Percentiles rank a stretch among this genome's conserved stretches.
Evolutionary conservation across 2,329 filamentous ascomycete genomes (phyloP).

Genomic region (Botrytis cinerea): DNA sequence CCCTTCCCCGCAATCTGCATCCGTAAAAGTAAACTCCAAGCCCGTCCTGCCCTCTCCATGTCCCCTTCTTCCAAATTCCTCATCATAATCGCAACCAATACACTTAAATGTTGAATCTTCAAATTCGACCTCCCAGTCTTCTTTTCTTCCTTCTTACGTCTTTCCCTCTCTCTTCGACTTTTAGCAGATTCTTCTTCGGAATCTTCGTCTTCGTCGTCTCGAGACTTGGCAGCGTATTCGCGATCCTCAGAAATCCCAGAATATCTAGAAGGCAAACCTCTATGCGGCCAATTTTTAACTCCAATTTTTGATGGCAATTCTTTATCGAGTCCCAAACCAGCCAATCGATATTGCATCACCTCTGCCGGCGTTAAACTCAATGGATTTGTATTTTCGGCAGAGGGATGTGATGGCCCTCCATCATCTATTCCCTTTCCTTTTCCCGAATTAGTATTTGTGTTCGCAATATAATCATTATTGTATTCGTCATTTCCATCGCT

Average conservation of each 20-base stretch:
- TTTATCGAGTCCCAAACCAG: slow-evolving; percentile 54
- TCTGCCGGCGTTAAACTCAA: slow-evolving; percentile 55
- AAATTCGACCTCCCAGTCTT: slow-evolving; percentile 37
- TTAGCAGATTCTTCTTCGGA: slow-evolving; percentile 28
- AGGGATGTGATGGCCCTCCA: not conserved
- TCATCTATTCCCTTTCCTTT: not conserved
- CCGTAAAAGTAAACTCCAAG: slow-evolving; percentile 73
- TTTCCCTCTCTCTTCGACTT: slow-evolving; percentile 25
- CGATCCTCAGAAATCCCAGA: not conserved
- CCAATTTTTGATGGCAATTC: slow-evolving; percentile 43
- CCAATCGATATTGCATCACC: slow-evolving; percentile 55
- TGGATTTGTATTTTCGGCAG: slow-evolving; percentile 49
- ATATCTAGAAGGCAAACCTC: slow-evolving; percentile 41
- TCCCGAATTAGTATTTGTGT: not conserved
- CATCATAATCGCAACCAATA: slow-evolving; percentile 70
- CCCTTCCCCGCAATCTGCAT: slow-evolving; percentile 55
- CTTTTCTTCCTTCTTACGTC: slow-evolving; percentile 21
- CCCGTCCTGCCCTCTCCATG: slow-evolving; percentile 69
- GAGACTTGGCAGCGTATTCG: not conserved
- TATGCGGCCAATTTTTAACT: slow-evolving; percentile 54
- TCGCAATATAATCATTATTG: slow-evolving; percentile 10
- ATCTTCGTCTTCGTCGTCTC: slow-evolving; percentile 20
- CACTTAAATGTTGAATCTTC: slow-evolving; percentile 60
- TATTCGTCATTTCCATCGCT: not conserved
- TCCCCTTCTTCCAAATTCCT: slow-evolving; percentile 71